Conservation (phyloP, 768 basidiomycete species). For the Kwoniella botswanensis region DNA sequence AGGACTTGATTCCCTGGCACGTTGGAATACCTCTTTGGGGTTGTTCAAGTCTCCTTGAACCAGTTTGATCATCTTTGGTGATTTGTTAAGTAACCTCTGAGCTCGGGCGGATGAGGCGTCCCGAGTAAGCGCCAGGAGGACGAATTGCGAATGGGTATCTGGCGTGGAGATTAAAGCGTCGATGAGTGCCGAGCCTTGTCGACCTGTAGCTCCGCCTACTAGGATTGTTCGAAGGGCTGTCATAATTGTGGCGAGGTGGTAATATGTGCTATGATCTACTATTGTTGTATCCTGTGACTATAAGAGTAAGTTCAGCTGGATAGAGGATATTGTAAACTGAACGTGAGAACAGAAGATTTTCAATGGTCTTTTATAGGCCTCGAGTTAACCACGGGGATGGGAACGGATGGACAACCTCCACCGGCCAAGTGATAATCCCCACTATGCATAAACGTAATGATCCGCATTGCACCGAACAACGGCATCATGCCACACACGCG, state of each 20-base stretch:
- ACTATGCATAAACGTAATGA: no score
- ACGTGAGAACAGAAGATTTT: no score
- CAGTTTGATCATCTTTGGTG: constrained; percentile 1
- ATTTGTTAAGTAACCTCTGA: neutral
- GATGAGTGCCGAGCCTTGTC: constrained; percentile 10
- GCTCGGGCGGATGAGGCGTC: constrained; percentile 6
- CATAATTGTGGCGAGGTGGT: neutral
- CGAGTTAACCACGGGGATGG: no score
- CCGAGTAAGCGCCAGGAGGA: constrained; percentile 16
- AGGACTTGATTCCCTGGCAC: neutral
- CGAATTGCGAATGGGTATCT: neutral
- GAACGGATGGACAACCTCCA: no score
- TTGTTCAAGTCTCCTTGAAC: constrained; percentile 16
- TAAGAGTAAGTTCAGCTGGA: no score
- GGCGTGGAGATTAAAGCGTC: constrained; percentile 1
- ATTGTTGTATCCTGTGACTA: no score
- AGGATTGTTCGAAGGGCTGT: neutral
- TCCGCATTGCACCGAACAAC: no score
- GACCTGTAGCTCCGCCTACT: constrained; percentile 9
- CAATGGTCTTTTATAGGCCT: no score
- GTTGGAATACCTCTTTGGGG: neutral
- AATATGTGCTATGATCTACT: neutral
- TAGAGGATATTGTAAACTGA: no score
- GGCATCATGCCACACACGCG: no score
- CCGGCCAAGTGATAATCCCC: no score